phyloP scores from a whole-genome alignment of 2,329 filamentous ascomycete genomes.

The Penicillium fuscoglaucum region DNA sequence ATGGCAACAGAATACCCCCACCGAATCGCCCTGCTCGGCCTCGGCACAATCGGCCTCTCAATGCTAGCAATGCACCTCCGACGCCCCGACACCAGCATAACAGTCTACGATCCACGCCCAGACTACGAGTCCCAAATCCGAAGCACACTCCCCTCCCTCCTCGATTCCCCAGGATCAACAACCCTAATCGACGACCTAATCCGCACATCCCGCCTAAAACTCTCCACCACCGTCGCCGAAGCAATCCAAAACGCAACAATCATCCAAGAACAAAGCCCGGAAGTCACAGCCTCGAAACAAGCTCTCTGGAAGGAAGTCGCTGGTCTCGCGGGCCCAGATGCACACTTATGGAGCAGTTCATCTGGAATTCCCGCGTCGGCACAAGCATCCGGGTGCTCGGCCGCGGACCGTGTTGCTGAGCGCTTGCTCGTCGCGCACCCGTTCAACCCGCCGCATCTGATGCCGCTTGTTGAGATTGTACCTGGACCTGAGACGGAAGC shows the following conservation, averaged over 20 bases:
- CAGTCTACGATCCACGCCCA: conserved; percentile 53
- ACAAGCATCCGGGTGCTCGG: conserved; percentile 35
- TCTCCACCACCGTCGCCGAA: conserved; percentile 35
- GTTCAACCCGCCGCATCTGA: conserved; percentile 63
- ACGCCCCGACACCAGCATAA: conserved; percentile 43
- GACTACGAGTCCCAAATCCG: conserved; percentile 49
- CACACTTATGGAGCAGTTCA: conserved; percentile 60
- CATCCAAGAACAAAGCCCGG: conserved; percentile 62
- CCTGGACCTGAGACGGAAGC: conserved; percentile 48
- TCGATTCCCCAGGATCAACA: conserved; percentile 20
- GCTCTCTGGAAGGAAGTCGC: conserved; percentile 55
- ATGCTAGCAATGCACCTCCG: conserved; percentile 56
- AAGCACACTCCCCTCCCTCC: conserved; percentile 46
- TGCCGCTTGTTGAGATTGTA: conserved; percentile 61
- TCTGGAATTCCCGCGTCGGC: conserved; percentile 57
- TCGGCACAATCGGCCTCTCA: conserved; percentile 55
- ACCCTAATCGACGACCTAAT: conserved; percentile 27
- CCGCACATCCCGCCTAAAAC: conserved; percentile 34
- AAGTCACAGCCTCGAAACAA: conserved; percentile 54
- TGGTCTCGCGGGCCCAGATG: conserved; percentile 42
- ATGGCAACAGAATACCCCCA: conserved; percentile 21
- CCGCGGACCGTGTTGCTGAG: conserved; percentile 39
- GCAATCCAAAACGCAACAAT: conserved; percentile 53
- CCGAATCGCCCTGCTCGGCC: conserved; percentile 39
- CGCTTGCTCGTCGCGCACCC: conserved; percentile 60